These are phyloP conservation scores for Populus simonii DNA, from an alignment of 345 rosid species.

Conservation along the genomic window DNA sequence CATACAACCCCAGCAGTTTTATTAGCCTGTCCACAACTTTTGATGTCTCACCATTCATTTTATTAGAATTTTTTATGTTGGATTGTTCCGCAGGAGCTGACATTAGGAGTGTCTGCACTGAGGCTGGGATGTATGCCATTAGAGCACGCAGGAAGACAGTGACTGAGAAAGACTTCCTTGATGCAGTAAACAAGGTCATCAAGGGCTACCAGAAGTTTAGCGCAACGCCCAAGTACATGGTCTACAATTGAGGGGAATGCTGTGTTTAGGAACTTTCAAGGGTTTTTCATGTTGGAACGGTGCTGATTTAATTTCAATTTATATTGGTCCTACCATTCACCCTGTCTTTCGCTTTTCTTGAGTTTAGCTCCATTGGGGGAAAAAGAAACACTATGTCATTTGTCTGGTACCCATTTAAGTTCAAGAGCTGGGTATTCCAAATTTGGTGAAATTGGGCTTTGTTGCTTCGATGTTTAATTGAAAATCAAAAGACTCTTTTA, in stretches of 20 bases:
- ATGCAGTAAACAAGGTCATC: constrained; percentile 96
- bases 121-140: constrained; percentile 94
- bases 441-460: neutral
- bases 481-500: neutral
- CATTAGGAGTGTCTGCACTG: constrained; percentile 93
- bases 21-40: neutral
- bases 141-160: constrained; percentile 89
- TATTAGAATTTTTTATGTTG: neutral
- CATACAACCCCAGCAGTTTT: neutral
- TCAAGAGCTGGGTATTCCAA: neutral
- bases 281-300: constrained; percentile 8
- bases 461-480: neutral
- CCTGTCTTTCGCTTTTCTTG: neutral
- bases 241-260: constrained; percentile 51
- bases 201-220: constrained; percentile 96
- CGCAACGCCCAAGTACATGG: constrained; percentile 94
- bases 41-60: neutral
- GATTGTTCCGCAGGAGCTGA: constrained; percentile 65
- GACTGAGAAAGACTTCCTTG: constrained; percentile 92
- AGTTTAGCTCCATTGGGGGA: neutral
- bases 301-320: constrained; percentile 1
- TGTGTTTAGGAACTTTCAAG: neutral
- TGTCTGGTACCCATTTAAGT: neutral
- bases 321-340: neutral
- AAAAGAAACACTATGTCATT: neutral